phyloP scores from a whole-genome alignment of 345 rosid species.

The Nephelium lappaceum region DNA sequence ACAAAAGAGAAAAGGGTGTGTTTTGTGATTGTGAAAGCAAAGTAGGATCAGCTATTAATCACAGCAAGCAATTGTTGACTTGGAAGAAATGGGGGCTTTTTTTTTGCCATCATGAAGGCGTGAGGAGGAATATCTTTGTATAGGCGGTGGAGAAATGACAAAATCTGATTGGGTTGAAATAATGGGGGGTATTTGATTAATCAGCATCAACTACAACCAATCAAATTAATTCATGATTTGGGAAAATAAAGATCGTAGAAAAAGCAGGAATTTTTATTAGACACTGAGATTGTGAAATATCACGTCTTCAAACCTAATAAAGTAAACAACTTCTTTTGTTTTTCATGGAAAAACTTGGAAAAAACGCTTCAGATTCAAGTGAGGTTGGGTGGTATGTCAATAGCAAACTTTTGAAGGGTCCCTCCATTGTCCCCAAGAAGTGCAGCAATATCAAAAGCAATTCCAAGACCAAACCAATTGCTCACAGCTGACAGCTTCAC shows the following conservation, averaged over 20 bases:
- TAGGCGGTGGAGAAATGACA: background rate
- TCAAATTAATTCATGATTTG: background rate
- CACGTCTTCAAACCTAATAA: constrained; percentile 10
- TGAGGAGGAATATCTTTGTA: background rate
- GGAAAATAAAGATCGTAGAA: background rate
- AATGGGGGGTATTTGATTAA: constrained; percentile 1
- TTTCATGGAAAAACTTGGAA: background rate
- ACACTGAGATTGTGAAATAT: background rate
- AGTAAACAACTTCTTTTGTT: background rate
- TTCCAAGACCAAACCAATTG: constrained; percentile 3
- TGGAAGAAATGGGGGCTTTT: background rate
- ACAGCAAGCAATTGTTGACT: constrained; percentile 25
- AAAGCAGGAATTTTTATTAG: background rate
- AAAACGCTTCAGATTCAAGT: constrained; percentile 23
- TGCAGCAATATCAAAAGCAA: constrained; percentile 21
- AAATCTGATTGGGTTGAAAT: background rate
- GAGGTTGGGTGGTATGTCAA: constrained; percentile 33
- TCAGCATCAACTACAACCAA: background rate
- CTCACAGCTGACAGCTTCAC: constrained; percentile 4
- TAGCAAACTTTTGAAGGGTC: constrained; percentile 21
- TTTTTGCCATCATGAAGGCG: constrained; percentile 6
- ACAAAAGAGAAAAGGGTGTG: background rate
- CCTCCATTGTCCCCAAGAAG: constrained; percentile 25
- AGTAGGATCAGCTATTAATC: background rate
- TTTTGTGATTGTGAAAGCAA: background rate